Evolutionary conservation across 192 early-diverging fungal species (phyloP), one percentile per base, ranked within the genome.

Genomic region (Pilobolus umbonatus): DNA sequence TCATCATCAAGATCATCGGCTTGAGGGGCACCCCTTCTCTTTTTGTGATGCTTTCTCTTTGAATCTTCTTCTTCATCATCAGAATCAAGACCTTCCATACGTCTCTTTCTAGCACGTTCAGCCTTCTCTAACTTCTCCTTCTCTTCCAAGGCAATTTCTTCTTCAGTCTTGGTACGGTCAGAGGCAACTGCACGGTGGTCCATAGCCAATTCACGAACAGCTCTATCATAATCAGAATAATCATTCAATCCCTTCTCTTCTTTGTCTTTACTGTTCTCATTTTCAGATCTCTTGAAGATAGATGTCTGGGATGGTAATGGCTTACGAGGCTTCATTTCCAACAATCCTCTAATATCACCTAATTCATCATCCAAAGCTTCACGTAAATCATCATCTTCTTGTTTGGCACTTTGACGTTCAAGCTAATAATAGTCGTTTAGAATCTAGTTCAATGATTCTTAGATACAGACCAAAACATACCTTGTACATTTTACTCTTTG

Each of bases 401-500:
- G 92, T 65, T 91, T 90, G 30, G 81, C 80, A 60, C 81, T 73
- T 76, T 96, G 95, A 9, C 95, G 87, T 64, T 99, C 95, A 44
- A 84, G 72, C 79, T 69, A 63, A 24, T 25, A 30, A 35, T 15
- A 32, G 34, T 4, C 10, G 34, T 39, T 24, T 28, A 19, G 19
- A 22, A 11, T 9, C 3, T 10, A 22, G 14, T 12, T 45, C 14
- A 59, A 44, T 39, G 25, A 50, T 36, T 35, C 34, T 35, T 38
- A 38, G 9, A 38, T 4, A 38, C 15, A 38, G 15, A 8, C n/a
- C n/a, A n/a, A n/a, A n/a, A n/a, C n/a, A 40, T 46, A 78, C 74
- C 65, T 98, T 98, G 80, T 97, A 85, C 61, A 84, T 63, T 73
- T 99, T 99, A 75, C 89, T 92, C 76, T 99, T 99, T 38, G 90